A percentile compares a stretch with the other conserved stretches of the same genome.
Evolutionary conservation across 768 basidiomycete species (phyloP).

Genomic region (Kwoniella sp.): DNA sequence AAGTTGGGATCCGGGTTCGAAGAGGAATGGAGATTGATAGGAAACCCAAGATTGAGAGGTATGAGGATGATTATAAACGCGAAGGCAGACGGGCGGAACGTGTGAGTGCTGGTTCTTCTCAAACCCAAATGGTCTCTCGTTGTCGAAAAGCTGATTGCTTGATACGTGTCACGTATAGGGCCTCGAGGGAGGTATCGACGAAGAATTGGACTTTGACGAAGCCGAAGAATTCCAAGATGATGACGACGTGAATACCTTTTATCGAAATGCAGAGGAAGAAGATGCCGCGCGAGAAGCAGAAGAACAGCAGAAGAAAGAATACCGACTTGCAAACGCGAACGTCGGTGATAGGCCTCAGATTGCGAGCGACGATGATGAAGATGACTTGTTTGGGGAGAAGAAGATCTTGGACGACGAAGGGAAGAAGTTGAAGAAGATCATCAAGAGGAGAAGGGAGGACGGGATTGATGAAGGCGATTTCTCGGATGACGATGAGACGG

Average conservation of each 20-base stretch:
- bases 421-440: slow-evolving; percentile 40
- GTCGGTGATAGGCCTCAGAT: slow-evolving; percentile 48
- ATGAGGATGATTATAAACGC: slow-evolving; percentile 42
- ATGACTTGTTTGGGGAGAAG: slow-evolving; percentile 40
- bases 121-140: background rate
- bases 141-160: too few species aligned
- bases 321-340: slow-evolving; percentile 44
- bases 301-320: slow-evolving; percentile 47
- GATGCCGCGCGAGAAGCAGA: slow-evolving; percentile 39
- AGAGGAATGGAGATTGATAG: slow-evolving; percentile 16
- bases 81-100: slow-evolving; percentile 37
- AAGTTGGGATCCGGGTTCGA: slow-evolving; percentile 24
- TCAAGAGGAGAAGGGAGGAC: slow-evolving; percentile 36
- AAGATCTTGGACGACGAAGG: slow-evolving; percentile 39
- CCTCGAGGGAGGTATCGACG: slow-evolving; percentile 46
- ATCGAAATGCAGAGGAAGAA: slow-evolving; percentile 46
- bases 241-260: slow-evolving; percentile 49
- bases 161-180: too few species aligned
- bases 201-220: slow-evolving; percentile 48
- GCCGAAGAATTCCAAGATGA: slow-evolving; percentile 51
- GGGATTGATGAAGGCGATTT: slow-evolving; percentile 28
- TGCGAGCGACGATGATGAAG: slow-evolving; percentile 30
- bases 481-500: slow-evolving; percentile 30
- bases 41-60: slow-evolving; percentile 32
- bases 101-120: slow-evolving; percentile 21